Base-by-base conservation (phyloP, 1,284 basidiomycete genomes). In the Meira miltonrushii region DNA sequence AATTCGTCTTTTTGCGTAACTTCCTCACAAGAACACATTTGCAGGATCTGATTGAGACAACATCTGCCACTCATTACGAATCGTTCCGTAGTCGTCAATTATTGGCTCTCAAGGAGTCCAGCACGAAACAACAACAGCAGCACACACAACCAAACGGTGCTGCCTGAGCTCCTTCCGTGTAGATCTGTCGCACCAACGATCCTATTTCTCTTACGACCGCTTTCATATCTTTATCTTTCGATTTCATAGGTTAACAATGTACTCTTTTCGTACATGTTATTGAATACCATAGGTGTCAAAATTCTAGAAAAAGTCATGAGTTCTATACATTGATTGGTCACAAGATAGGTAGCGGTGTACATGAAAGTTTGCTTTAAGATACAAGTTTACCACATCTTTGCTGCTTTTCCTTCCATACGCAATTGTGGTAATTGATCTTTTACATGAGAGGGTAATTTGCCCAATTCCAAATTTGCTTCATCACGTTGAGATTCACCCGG, bases 31-130 rank as follows among this genome's bases (percentile, higher is more conserved):
- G 92, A 80, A 94, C 94, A 37, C 94, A 98, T 81, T 81, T 98
- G 74, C 95, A 98, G 81, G 95, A 98, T 79, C 82, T 98, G 72
- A 97, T 98, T 79, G 94, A 98, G 83, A 96, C 94, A 57, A 98
- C 94, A 2, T 90, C 93, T 8, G 90, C 94, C 81, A 95, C 95
- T 79, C 95, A 98, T 81, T 98, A 98, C 81, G 95, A 98, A 83
- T 92, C 93, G 8, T 98, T 98, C 89, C 11, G 13, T 21, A 53
- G 50, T 41, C 50, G 50, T 21, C 95, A 98, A 82, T 80, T 94
- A 66, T 82, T 94, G 54, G 92, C 92, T 23, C 84, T 94, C 74
- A 94, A 94, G 84, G 91, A 94, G 65, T 77, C 74, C 54, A 77
- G 73, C 39, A 68, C 68, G 15, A 79, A 77, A 60, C 77, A 79